Evolutionary conservation across 1,139 yeast species (phyloP), one percentile per base, ranked within the genome.

Genomic region (Taphrina pruni): DNA sequence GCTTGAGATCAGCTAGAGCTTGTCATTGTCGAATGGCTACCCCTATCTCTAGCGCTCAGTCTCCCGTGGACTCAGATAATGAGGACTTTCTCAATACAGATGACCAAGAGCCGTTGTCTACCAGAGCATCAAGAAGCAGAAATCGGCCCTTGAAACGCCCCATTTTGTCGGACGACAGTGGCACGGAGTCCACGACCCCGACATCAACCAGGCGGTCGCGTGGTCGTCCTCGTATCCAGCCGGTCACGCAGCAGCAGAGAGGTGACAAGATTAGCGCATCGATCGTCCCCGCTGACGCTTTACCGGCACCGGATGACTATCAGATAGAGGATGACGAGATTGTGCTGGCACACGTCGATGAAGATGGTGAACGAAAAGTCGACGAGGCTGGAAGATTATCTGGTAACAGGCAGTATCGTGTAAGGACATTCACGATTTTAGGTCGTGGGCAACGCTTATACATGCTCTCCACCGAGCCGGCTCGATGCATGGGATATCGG

Each of bases 391-490:
- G 99, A 26, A 82, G 83, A 69, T 81, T 95, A 70, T 77, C 78
- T 60, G 97, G 90, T 1, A 95, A 86, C n/a, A 83, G 98, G 73
- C 85, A 86, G 75, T 94, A 85, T 79, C 83, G 94, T 71, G 89
- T 91, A 72, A 87, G 93, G 71, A 87, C 95, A 0, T 94, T 94
- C 79, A 90, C 90, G 4, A 84, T 93, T 11, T 79, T 84, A 56
- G 91, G 89, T 4, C 85, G 88, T 70, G 97, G 96, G 3, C 85
- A 86, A 51, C 83, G 87, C 72, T 82, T 88, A 70, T 94, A 86
- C 78, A 92, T 94, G 96, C 85, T 94, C 60, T 89, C 97, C 1
- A 93, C 98, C 0, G 98, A 93, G 76, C 97, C 97, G 0, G 98
- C 99, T 0, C 84, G 98, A 73, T 86, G 93, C 75, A 92, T 93